Percentiles rank a stretch among this genome's conserved stretches.
Evolutionary conservation across 2,329 filamentous ascomycete genomes (phyloP).

Genomic region (Stylonectria norvegica): DNA sequence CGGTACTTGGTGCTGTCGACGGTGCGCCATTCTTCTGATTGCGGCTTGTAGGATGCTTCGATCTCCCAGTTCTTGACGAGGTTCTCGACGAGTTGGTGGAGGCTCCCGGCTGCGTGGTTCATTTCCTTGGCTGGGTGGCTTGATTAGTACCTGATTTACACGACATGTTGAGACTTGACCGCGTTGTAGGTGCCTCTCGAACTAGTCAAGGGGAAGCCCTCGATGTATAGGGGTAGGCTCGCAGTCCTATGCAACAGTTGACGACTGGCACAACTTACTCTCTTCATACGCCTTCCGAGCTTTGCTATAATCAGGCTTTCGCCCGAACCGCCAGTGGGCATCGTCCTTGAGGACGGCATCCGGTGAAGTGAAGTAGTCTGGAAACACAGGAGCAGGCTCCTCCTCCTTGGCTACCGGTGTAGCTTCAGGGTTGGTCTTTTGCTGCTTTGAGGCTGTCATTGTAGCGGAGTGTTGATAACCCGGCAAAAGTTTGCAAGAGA

Average conservation of each 20-base stretch:
- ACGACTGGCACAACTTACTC: constrained; percentile 41
- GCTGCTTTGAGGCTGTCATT: too few relatives aligned
- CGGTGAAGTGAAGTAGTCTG: constrained; percentile 6
- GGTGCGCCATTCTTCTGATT: constrained; percentile 61
- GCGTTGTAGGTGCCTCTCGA: too few relatives aligned
- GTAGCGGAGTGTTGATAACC: too few relatives aligned
- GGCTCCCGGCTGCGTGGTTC: constrained; percentile 52
- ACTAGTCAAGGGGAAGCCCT: neutral
- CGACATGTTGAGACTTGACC: too few relatives aligned
- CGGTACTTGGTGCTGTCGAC: constrained; percentile 57
- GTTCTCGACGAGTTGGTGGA: constrained; percentile 62
- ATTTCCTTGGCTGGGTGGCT: constrained; percentile 58
- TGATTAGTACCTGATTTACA: too few relatives aligned
- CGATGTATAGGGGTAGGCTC: too few relatives aligned
- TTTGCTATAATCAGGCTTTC: constrained; percentile 58
- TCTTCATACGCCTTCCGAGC: constrained; percentile 57
- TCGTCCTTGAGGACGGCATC: constrained; percentile 10
- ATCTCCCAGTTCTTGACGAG: constrained; percentile 73
- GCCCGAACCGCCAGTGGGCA: constrained; percentile 7
- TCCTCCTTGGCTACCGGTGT: too few relatives aligned
- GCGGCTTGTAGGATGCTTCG: constrained; percentile 65
- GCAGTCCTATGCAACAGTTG: too few relatives aligned
- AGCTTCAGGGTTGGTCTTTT: too few relatives aligned
- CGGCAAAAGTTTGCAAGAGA: too few relatives aligned
- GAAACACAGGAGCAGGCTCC: constrained; percentile 37